phyloP scores from a whole-genome alignment of 495 filamentous ascomycete species.

The Choiromyces venosus region DNA sequence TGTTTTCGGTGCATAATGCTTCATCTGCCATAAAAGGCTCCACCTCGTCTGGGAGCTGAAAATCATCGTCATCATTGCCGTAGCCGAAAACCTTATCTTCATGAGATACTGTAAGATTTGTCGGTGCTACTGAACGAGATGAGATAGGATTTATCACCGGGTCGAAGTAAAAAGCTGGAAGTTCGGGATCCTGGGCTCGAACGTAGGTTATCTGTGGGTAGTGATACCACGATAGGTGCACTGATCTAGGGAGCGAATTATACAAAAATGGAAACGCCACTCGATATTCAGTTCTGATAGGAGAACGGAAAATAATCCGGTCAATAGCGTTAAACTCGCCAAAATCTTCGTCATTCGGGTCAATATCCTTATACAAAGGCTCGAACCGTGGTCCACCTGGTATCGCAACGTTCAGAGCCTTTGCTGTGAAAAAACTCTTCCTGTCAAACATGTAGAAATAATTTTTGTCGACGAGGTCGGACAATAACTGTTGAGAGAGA shows the following conservation, averaged over 20 bases:
- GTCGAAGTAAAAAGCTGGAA: constrained; percentile 97
- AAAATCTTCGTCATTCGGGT: constrained; percentile 98
- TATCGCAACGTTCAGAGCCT: constrained; percentile 94
- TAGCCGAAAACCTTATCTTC: constrained; percentile 92
- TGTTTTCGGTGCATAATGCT: constrained; percentile 83
- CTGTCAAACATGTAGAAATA: constrained; percentile 98
- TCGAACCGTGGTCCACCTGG: constrained; percentile 96
- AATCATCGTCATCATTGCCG: constrained; percentile 79
- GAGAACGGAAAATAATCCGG: constrained; percentile 95
- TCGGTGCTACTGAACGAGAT: constrained; percentile 85
- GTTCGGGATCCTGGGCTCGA: constrained; percentile 75
- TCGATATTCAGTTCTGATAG: constrained; percentile 91
- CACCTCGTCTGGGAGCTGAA: constrained; percentile 71
- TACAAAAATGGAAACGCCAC: constrained; percentile 93
- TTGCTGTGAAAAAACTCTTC: constrained; percentile 91
- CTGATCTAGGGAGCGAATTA: constrained; percentile 91
- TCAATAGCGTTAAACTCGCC: constrained; percentile 99
- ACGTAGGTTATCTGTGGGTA: constrained; percentile 90
- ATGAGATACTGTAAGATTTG: constrained; percentile 86
- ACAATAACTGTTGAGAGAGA: constrained; percentile 82
- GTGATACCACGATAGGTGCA: constrained; percentile 89
- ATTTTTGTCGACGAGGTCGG: constrained; percentile 90
- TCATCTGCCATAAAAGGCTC: constrained; percentile 89
- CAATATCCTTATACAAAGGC: constrained; percentile 96
- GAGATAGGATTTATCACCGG: constrained; percentile 97